Evolutionary conservation across 2,329 filamentous ascomycete species (phyloP).

Genomic region (Corinectria fuckeliana): DNA sequence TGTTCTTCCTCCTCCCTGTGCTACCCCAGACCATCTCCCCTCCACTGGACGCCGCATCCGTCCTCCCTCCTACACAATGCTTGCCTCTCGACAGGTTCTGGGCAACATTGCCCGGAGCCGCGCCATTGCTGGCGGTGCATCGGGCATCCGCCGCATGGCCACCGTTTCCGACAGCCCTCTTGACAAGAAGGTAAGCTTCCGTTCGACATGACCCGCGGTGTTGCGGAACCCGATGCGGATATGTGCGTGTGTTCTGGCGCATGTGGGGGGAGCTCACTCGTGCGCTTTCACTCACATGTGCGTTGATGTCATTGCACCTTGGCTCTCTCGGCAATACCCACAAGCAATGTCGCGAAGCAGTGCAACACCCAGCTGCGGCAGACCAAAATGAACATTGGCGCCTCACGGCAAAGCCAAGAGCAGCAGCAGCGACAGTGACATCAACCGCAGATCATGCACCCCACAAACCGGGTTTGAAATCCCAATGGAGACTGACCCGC

Average conservation of each 20-base stretch:
- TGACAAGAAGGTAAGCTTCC: slow-evolving; percentile 76
- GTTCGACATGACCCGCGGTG: neutral
- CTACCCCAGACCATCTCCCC: slow-evolving; percentile 39
- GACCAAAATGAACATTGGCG: neutral
- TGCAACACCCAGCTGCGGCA: neutral
- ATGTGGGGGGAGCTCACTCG: neutral
- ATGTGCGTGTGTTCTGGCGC: neutral
- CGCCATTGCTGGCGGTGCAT: slow-evolving; percentile 60
- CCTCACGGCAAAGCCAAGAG: neutral
- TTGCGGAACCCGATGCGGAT: too few species aligned
- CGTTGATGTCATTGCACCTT: slow-evolving; percentile 2
- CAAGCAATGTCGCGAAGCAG: neutral
- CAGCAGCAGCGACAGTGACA: neutral
- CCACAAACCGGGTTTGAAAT: neutral
- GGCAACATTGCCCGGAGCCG: slow-evolving; percentile 69
- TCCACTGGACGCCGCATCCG: slow-evolving; percentile 30
- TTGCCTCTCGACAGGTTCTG: slow-evolving; percentile 75
- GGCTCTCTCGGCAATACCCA: neutral
- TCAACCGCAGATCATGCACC: neutral
- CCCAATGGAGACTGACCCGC: slow-evolving; percentile 22
- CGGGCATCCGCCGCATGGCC: slow-evolving; percentile 76
- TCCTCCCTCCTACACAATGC: slow-evolving; percentile 57
- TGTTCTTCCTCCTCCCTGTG: slow-evolving; percentile 22
- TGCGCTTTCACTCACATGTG: neutral
- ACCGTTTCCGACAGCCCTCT: slow-evolving; percentile 86